Evolutionary conservation across 2,329 filamentous ascomycete species (phyloP), one percentile per base, ranked within the genome.

Genomic region (Cryoendolithus antarcticus): DNA sequence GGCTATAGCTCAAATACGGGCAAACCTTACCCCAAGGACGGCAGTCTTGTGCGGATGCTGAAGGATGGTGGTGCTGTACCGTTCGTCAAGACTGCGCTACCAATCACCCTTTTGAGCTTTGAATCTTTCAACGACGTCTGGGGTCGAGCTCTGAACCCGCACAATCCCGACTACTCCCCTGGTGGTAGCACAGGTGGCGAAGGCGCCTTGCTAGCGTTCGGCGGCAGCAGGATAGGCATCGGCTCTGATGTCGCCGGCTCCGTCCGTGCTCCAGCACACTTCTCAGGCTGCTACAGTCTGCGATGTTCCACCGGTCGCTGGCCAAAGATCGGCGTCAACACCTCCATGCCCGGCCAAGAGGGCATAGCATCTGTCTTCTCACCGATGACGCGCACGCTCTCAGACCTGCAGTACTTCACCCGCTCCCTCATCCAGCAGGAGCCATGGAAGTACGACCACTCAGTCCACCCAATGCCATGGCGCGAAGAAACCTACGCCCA

Each of bases 311-410:
- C 84, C 1, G 88, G 89, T 2, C 73, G 88, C 35, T 95, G 88
- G 86, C 85, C 86, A 1, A 93, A 93, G 60, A 71, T 75, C 31
- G 86, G 86, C 7, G 78, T 86, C 57, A 75, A 74, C 45, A 94
- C 88, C 0, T 88, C 82, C 51, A 94, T 94, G 86, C 77, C 83
- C 0, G 89, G 89, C 0, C 86, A 95, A 57, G 89, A 95, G 56
- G 88, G 86, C 1, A 77, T 95, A 27, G 78, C 85, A 1, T 84
- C 81, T 46, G 86, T 94, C 12, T 94, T 88, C 62, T 89, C 83
- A 42, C 88, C 88, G 4, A 95, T 96, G 89, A 76, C 88, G 2
- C 74, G 86, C 38, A 94, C 86, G 0, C 62, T 94, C 42, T 74
- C 78, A 46, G 88, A 95, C 55, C 64, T 95, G 44, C 72, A 72